These are phyloP conservation scores for Acer negundo DNA, from an alignment of 345 rosid genomes.

Conservation along the genomic window DNA sequence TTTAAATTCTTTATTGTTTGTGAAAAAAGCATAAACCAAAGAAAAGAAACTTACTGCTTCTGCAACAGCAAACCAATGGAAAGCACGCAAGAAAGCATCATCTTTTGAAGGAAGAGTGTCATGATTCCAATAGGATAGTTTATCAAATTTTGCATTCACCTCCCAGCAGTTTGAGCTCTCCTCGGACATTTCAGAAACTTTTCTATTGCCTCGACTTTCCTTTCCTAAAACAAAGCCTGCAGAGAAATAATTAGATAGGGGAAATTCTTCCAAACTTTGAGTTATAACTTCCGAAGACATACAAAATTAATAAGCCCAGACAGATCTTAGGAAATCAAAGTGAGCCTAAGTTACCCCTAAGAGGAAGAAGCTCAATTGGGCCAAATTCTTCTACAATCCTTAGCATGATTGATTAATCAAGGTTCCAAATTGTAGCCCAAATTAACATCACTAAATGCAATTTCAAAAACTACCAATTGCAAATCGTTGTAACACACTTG, in stretches of 20 bases:
- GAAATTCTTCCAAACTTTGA: background rate
- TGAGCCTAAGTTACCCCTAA: background rate
- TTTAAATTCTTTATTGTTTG: background rate
- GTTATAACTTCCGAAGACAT: background rate
- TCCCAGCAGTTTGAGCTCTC: constrained; percentile 59
- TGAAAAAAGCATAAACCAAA: background rate
- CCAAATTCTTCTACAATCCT: background rate
- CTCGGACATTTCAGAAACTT: constrained; percentile 43
- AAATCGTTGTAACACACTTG: background rate
- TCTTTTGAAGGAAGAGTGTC: constrained; percentile 76
- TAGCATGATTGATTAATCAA: no score
- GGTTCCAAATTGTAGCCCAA: no score
- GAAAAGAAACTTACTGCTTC: constrained; percentile 60
- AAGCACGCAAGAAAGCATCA: constrained; percentile 68
- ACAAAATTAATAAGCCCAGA: background rate
- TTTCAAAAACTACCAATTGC: background rate
- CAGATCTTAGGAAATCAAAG: background rate
- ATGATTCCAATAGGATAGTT: constrained; percentile 86
- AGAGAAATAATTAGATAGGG: constrained; percentile 12
- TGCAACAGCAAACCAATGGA: constrained; percentile 75
- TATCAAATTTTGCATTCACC: constrained; percentile 66
- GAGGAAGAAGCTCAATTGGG: background rate
- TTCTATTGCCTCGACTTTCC: constrained; percentile 49
- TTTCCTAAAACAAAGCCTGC: constrained; percentile 80
- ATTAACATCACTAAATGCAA: background rate